A percentile compares a stretch with the other conserved stretches of the same genome.
Conservation (phyloP, 805 yeast genomes). For the Wickerhamomyces xylosicus region DNA sequence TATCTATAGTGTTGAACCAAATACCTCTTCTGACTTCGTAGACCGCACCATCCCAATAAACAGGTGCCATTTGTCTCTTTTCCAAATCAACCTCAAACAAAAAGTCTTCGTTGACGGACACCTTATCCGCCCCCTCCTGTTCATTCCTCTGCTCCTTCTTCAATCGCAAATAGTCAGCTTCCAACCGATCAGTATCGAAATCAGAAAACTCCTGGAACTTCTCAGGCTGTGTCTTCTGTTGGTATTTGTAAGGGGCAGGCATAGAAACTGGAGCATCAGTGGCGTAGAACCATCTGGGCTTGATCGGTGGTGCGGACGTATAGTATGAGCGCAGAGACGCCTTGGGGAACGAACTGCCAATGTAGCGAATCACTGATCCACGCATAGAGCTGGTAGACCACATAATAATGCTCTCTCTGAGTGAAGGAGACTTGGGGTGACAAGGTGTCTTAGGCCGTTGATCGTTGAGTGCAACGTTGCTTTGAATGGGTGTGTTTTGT, state of each 20-base stretch:
- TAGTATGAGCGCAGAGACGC: background rate
- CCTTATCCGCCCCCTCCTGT: constrained; percentile 8
- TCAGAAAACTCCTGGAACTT: constrained; percentile 61
- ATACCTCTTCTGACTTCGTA: constrained; percentile 77
- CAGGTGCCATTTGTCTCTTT: constrained; percentile 47
- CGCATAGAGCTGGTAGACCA: background rate
- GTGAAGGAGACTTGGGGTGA: too few relatives aligned
- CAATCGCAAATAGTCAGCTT: constrained; percentile 21
- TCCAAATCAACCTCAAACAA: constrained; percentile 62
- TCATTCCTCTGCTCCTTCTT: background rate
- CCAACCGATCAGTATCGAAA: constrained; percentile 54
- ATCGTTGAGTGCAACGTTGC: too few relatives aligned
- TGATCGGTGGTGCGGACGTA: background rate
- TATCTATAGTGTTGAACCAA: constrained; percentile 47
- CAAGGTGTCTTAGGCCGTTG: too few relatives aligned
- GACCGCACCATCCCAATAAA: constrained; percentile 83
- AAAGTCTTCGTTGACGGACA: constrained; percentile 73
- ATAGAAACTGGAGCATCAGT: constrained; percentile 65
- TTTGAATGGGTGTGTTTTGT: too few relatives aligned
- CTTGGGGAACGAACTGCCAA: background rate
- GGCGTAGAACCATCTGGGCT: constrained; percentile 66
- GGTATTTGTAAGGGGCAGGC: constrained; percentile 51
- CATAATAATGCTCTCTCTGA: background rate
- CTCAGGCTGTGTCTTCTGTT: constrained; percentile 36
- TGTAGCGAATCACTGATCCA: background rate